These are phyloP conservation scores for Lasiodiplodia gonubiensis DNA, from an alignment of 2,329 filamentous ascomycete genomes.

Conservation along the genomic window DNA sequence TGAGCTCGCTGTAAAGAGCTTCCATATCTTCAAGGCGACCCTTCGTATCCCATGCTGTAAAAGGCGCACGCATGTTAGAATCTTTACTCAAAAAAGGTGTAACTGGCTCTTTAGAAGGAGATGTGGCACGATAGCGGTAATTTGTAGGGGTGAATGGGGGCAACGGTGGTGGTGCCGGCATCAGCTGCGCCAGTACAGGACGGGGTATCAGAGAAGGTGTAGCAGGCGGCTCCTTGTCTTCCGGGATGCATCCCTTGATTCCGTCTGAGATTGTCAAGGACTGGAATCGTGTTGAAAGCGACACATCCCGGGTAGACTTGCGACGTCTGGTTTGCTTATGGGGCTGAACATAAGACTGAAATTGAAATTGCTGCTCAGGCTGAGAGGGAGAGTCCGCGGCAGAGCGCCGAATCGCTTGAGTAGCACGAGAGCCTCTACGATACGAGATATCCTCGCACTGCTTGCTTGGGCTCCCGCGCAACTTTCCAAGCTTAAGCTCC, in stretches of 20 bases:
- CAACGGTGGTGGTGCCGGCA: constrained; percentile 16
- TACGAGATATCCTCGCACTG: neutral
- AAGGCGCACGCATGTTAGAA: constrained; percentile 67
- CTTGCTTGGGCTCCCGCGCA: neutral
- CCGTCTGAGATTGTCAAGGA: constrained; percentile 16
- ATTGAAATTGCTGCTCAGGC: neutral
- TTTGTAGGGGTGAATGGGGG: constrained; percentile 8
- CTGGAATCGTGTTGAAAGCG: constrained; percentile 11
- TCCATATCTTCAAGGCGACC: constrained; percentile 78
- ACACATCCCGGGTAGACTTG: constrained; percentile 23
- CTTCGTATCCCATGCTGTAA: constrained; percentile 79
- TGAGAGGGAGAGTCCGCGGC: neutral
- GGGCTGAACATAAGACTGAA: constrained; percentile 6
- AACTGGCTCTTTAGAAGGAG: constrained; percentile 24
- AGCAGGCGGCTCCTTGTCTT: constrained; percentile 23
- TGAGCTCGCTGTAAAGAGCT: constrained; percentile 71
- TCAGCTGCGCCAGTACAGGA: constrained; percentile 29
- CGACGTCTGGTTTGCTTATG: neutral
- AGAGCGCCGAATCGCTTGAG: neutral
- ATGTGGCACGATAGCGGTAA: neutral
- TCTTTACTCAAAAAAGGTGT: constrained; percentile 68
- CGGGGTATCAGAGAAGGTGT: constrained; percentile 28
- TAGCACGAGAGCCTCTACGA: constrained; percentile 1
- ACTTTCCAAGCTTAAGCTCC: constrained; percentile 2
- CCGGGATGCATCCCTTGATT: constrained; percentile 17